These are phyloP conservation scores for Sarocladium oryzae DNA, from an alignment of 2,329 filamentous ascomycete genomes.

Conservation along the genomic window DNA sequence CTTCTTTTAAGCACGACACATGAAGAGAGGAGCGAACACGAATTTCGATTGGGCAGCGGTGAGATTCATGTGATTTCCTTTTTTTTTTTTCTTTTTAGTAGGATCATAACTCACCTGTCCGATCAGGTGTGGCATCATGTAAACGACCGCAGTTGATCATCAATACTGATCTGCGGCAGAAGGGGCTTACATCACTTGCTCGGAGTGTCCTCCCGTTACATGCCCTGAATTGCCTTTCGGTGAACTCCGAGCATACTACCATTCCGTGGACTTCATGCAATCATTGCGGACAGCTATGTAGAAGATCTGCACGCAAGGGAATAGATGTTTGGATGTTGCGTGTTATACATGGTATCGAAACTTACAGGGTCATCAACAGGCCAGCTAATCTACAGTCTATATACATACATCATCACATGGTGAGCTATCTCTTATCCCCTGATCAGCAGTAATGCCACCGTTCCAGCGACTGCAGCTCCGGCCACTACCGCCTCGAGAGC, in stretches of 20 bases:
- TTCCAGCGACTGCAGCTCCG: constrained; percentile 55
- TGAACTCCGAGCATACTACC: not conserved
- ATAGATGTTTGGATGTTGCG: not conserved
- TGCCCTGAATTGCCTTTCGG: not conserved
- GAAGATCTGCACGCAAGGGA: not conserved
- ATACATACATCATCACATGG: not conserved
- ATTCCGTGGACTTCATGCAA: no score
- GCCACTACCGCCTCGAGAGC: constrained; percentile 60
- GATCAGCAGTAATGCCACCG: constrained; percentile 43
- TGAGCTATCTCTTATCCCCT: constrained; percentile 24
- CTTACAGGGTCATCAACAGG: not conserved
- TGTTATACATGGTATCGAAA: not conserved
- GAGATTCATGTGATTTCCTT: no score
- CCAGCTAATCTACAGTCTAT: not conserved
- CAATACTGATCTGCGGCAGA: no score
- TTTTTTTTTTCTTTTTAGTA: no score
- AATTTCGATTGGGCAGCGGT: no score
- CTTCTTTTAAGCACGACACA: no score
- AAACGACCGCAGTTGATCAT: no score
- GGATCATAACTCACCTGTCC: no score
- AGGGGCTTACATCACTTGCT: no score
- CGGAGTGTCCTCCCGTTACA: not conserved
- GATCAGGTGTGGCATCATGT: no score
- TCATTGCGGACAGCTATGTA: no score
- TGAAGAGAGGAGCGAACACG: no score